Conservation (phyloP, 805 yeast species). For the Pichia ethanolica region DNA sequence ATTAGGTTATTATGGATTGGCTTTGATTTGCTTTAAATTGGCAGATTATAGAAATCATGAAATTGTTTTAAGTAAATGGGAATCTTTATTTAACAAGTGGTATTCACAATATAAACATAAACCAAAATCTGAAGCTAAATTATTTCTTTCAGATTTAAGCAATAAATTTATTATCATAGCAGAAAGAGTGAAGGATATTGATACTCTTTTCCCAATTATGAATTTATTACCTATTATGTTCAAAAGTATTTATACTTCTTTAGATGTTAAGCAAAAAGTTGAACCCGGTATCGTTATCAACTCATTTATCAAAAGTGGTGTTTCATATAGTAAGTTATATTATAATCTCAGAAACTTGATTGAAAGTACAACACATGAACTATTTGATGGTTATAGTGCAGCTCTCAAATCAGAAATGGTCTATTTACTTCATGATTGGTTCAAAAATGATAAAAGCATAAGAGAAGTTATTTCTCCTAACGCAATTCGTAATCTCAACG, state of each 20-base stretch:
- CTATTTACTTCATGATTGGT: constrained; percentile 62
- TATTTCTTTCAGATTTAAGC: constrained; percentile 32
- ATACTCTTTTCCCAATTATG: constrained; percentile 72
- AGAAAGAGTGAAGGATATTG: constrained; percentile 55
- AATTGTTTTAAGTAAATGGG: constrained; percentile 79
- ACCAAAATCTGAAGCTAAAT: constrained; percentile 21
- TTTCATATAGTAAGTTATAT: constrained; percentile 57
- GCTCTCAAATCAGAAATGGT: constrained; percentile 48
- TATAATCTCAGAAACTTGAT: constrained; percentile 55
- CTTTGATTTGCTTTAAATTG: constrained; percentile 68
- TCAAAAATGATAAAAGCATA: constrained; percentile 52
- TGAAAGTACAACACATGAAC: constrained; percentile 49
- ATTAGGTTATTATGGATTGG: constrained; percentile 76
- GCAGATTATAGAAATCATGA: constrained; percentile 82
- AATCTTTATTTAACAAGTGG: constrained; percentile 52
- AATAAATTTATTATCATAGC: constrained; percentile 43
- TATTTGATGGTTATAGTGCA: constrained; percentile 37
- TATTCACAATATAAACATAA: constrained; percentile 25
- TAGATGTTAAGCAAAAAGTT: constrained; percentile 11
- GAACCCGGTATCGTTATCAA: constrained; percentile 50
- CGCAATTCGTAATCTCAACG: constrained; percentile 35
- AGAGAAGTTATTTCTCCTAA: constrained; percentile 48
- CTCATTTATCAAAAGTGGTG: constrained; percentile 56
- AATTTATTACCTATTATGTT: constrained; percentile 61
- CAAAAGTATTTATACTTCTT: constrained; percentile 37